Base-by-base conservation (phyloP, 345 rosid species). In the Eucalyptus pauciflora region DNA sequence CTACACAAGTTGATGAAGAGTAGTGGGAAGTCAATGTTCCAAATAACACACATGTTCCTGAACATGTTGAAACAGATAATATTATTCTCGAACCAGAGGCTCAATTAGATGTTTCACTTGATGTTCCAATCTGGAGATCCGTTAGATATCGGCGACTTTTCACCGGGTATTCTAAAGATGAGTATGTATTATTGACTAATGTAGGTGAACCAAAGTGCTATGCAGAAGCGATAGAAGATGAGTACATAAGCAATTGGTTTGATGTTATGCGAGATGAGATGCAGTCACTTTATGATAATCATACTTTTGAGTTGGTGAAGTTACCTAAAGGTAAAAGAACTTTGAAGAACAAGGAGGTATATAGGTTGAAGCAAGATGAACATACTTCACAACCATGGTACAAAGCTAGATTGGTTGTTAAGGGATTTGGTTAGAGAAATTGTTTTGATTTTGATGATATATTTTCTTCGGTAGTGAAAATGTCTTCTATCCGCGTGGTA, bases 121-220 rank as follows among this genome's bases (percentile, higher is more conserved):
- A 58, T 58, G 11, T 58, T 58, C 0, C 2, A 6, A 6, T 58
- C 29, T 7, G 0, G 12, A 58, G 64, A 58, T 58, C 29, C n/a
- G 11, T 58, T 25, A 58, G 13, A 58, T 29, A 58, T 25, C 3
- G 5, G 10, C n/a, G 11, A 58, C n/a, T n/a, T 58, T 58, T 13
- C n/a, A 24, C n/a, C 1, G 1, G 3, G 24, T 58, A 58, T 58
- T 58, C 0, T 58, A 2, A 6, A 58, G 5, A 24, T 58, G 64
- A 58, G 24, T 10, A 24, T 58, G 64, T 58, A 58, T 58, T 58
- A 58, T 58, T 24, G 24, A 58, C 0, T 24, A 1, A 58, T 58
- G 5, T 1, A 24, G 3, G 64, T 58, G 11, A 58, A 58, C 13
- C 1, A 0, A 1, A 4, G 64, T 58, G 64, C 1, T 22, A 6